phyloP scores from a whole-genome alignment of 331 rosid genomes.

The Ulmus americana region DNA sequence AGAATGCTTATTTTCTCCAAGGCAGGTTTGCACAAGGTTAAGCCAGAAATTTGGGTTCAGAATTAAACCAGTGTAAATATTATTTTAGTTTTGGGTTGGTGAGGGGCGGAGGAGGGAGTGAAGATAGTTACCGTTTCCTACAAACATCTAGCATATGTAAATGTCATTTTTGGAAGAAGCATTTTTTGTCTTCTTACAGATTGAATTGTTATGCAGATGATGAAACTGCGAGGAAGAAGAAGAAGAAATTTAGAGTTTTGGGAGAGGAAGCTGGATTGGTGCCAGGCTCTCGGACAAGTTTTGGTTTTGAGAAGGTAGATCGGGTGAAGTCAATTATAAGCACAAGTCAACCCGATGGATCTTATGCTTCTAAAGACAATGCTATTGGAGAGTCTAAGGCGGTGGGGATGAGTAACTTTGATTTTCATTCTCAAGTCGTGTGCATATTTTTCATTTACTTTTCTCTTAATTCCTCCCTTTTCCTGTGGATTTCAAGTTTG shows the following conservation, averaged over 20 bases:
- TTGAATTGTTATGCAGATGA: conserved; percentile 49
- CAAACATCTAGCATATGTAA: neutral
- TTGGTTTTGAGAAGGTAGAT: conserved; percentile 44
- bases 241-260: conserved; percentile 48
- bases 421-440: neutral
- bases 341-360: conserved; percentile 43
- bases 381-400: conserved; percentile 40
- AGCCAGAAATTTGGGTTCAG: no score
- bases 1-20: neutral
- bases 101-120: no score
- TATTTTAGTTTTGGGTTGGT: no score
- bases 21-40: neutral
- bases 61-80: no score
- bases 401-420: conserved; percentile 35
- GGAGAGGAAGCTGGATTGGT: conserved; percentile 42
- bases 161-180: conserved; percentile 1
- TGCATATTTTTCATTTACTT: conserved; percentile 3
- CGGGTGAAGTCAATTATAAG: conserved; percentile 47
- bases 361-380: conserved; percentile 54
- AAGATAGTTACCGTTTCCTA: neutral
- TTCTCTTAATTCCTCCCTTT: conserved; percentile 23
- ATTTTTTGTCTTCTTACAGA: conserved; percentile 5
- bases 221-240: conserved; percentile 64
- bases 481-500: conserved; percentile 6
- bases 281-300: conserved; percentile 40